phyloP scores from a whole-genome alignment of 371 early-diverging fungal species.

The Apophysomyces elegans region DNA sequence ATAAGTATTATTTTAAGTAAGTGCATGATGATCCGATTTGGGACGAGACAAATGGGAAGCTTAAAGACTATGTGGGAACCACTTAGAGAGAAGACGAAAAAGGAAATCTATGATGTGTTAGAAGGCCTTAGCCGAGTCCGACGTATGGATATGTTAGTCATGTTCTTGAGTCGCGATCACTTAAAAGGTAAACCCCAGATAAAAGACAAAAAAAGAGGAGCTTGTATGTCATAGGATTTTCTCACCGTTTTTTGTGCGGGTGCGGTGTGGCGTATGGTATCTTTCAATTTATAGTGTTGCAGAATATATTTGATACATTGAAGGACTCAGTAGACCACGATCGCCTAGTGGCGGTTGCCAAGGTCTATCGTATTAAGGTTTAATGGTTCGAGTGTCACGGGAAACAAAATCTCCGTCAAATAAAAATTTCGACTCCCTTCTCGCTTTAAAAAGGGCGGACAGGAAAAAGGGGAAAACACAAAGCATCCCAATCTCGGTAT shows the following conservation, averaged over 20 bases:
- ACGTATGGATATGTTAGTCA: conserved; percentile 69
- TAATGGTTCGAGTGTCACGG: background rate
- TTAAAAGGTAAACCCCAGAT: conserved; percentile 50
- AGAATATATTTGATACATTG: conserved; percentile 13
- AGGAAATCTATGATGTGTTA: conserved; percentile 48
- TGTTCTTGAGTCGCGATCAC: conserved; percentile 64
- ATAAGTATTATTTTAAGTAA: conserved; percentile 34
- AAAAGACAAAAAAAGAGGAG: too few species aligned
- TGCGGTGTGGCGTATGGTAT: too few species aligned
- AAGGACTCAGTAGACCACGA: conserved; percentile 12
- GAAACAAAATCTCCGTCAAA: conserved; percentile 2
- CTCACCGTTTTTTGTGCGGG: conserved; percentile 1
- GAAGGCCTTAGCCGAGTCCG: conserved; percentile 56
- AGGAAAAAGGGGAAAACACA: background rate
- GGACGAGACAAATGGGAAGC: background rate
- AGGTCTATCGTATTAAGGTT: conserved; percentile 18
- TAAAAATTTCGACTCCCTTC: background rate
- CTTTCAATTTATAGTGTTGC: conserved; percentile 10
- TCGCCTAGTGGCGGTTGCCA: conserved; percentile 14
- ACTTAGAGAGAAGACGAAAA: conserved; percentile 40
- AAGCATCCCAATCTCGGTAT: too few species aligned
- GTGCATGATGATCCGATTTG: background rate
- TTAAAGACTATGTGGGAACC: background rate
- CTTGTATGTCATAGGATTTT: background rate
- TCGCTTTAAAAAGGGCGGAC: conserved; percentile 6